These are phyloP conservation scores for Suhomyces emberorum DNA, from an alignment of 805 yeast species.

Conservation along the genomic window DNA sequence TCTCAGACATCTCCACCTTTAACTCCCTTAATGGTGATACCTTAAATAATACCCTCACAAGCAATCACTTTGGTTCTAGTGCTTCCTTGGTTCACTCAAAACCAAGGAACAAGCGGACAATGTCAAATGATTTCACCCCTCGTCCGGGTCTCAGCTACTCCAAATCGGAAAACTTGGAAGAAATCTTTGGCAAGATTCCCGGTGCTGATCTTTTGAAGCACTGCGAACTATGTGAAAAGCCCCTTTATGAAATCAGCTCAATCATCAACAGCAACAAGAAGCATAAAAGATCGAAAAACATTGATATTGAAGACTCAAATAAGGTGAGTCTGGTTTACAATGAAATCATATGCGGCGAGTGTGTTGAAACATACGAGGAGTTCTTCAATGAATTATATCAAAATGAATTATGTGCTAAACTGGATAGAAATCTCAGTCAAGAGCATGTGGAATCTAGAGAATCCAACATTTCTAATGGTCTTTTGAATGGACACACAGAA, in stretches of 20 bases:
- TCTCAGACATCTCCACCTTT: constrained; percentile 10
- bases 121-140: constrained; percentile 7
- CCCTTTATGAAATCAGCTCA: constrained; percentile 60
- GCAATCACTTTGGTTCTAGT: background rate
- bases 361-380: constrained; percentile 56
- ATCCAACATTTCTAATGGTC: background rate
- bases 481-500: too few species aligned
- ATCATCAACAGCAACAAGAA: constrained; percentile 23
- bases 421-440: background rate
- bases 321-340: constrained; percentile 25
- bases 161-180: constrained; percentile 28
- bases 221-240: constrained; percentile 70
- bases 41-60: background rate
- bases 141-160: constrained; percentile 1
- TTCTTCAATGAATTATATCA: constrained; percentile 41
- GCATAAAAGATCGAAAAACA: constrained; percentile 6
- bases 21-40: constrained; percentile 8
- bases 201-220: constrained; percentile 40
- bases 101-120: constrained; percentile 9
- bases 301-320: constrained; percentile 8
- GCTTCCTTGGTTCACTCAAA: constrained; percentile 2
- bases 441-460: background rate
- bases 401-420: background rate
- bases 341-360: constrained; percentile 62
- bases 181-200: constrained; percentile 37